phyloP scores from a whole-genome alignment of 2,329 filamentous ascomycete species.

The Ophioceras dolichostomum region DNA sequence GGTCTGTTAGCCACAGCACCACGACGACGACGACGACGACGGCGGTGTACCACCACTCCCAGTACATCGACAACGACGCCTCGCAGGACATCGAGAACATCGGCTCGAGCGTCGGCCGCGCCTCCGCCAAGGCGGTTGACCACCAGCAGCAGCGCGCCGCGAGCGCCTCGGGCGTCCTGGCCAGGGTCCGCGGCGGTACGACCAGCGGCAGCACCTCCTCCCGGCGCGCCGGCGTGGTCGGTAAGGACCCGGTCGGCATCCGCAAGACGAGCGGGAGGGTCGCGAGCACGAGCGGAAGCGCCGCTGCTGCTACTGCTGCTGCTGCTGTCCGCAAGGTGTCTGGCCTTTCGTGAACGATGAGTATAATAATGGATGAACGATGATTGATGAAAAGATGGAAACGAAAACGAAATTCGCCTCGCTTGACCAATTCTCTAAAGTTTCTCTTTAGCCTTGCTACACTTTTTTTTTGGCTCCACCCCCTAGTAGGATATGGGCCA shows the following conservation, averaged over 20 bases:
- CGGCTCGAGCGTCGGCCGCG: constrained; percentile 30
- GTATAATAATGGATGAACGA: no score
- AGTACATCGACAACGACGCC: constrained; percentile 51
- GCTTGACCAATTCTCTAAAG: background rate
- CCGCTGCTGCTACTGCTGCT: constrained; percentile 12
- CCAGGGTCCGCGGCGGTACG: constrained; percentile 45
- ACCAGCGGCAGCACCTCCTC: constrained; percentile 36
- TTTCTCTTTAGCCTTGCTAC: background rate
- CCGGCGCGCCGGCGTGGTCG: constrained; percentile 36
- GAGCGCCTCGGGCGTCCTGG: constrained; percentile 42
- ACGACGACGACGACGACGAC: constrained; percentile 58
- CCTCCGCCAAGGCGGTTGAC: constrained; percentile 40
- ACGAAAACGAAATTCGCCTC: no score
- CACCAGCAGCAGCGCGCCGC: constrained; percentile 38
- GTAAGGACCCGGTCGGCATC: constrained; percentile 40
- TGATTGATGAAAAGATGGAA: no score
- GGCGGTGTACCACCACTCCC: constrained; percentile 33
- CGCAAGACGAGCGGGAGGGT: constrained; percentile 56
- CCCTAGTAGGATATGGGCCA: no score
- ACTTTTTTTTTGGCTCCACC: background rate
- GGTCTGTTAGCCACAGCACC: constrained; percentile 55
- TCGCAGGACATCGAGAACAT: constrained; percentile 63
- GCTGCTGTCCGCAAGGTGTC: constrained; percentile 42
- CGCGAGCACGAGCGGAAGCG: constrained; percentile 37
- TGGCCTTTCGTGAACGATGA: no score